These are phyloP conservation scores for Neonectria coccinea DNA, from an alignment of 2,329 filamentous ascomycete genomes.

Conservation along the genomic window DNA sequence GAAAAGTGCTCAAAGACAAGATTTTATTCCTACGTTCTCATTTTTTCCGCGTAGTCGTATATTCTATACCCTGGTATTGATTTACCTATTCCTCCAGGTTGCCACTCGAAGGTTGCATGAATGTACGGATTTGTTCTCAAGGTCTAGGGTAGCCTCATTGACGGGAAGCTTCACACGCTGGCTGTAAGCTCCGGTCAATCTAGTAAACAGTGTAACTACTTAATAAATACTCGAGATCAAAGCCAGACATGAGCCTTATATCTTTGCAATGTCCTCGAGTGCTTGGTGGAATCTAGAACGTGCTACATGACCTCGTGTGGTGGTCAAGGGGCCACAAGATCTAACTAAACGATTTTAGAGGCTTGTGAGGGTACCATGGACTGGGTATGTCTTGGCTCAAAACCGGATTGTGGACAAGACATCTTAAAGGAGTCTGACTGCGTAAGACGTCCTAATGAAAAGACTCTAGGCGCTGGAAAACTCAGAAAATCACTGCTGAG, in stretches of 20 bases:
- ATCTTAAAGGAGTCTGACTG: neutral
- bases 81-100: too few species aligned
- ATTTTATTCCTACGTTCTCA: too few species aligned
- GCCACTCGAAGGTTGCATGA: too few species aligned
- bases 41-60: too few species aligned
- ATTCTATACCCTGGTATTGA: too few species aligned
- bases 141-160: neutral
- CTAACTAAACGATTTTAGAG: neutral
- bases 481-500: neutral
- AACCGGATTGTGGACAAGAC: too few species aligned
- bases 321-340: neutral
- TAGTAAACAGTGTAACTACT: neutral
- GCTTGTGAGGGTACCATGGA: neutral
- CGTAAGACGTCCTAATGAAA: neutral
- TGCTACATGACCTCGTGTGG: neutral
- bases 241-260: neutral
- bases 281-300: neutral
- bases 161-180: neutral
- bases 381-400: too few species aligned
- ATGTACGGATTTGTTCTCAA: too few species aligned
- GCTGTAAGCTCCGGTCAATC: neutral
- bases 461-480: neutral
- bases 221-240: neutral
- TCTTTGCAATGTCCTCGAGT: neutral
- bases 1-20: too few species aligned